Evolutionary conservation across 345 rosid genomes (phyloP).

Genomic region (Linum trigynum): DNA sequence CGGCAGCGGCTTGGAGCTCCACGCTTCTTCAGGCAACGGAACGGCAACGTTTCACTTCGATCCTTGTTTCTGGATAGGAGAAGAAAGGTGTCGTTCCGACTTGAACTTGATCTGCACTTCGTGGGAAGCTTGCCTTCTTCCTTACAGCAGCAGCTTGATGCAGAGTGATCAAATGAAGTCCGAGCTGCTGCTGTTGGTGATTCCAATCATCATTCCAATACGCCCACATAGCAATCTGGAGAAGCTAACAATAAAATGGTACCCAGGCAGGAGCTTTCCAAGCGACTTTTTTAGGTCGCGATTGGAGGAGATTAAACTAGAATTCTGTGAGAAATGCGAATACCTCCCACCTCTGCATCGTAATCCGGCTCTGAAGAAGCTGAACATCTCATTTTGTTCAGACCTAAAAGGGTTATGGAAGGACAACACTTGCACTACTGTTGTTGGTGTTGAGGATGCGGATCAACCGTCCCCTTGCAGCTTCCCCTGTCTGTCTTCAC

Average conservation of each 20-base stretch:
- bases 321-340: background rate
- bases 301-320: background rate
- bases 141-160: too few relatives aligned
- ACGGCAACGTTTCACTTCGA: too few relatives aligned
- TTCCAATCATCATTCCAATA: too few relatives aligned
- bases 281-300: conserved; percentile 2
- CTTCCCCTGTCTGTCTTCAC: background rate
- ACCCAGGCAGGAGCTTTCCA: conserved; percentile 5
- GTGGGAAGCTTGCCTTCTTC: too few relatives aligned
- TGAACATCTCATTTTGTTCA: background rate
- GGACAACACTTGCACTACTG: background rate
- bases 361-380: background rate
- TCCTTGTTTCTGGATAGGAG: too few relatives aligned
- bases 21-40: too few relatives aligned
- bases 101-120: too few relatives aligned
- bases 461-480: background rate
- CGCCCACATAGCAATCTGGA: conserved; percentile 14
- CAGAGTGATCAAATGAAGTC: too few relatives aligned
- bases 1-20: too few relatives aligned
- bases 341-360: background rate
- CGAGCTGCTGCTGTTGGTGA: too few relatives aligned
- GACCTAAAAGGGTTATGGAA: background rate
- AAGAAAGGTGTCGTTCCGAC: too few relatives aligned
- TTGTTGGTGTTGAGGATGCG: background rate
- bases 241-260: conserved; percentile 5